These are phyloP conservation scores for Clathrospora elynae DNA, from an alignment of 2,329 filamentous ascomycete species.

Conservation along the genomic window DNA sequence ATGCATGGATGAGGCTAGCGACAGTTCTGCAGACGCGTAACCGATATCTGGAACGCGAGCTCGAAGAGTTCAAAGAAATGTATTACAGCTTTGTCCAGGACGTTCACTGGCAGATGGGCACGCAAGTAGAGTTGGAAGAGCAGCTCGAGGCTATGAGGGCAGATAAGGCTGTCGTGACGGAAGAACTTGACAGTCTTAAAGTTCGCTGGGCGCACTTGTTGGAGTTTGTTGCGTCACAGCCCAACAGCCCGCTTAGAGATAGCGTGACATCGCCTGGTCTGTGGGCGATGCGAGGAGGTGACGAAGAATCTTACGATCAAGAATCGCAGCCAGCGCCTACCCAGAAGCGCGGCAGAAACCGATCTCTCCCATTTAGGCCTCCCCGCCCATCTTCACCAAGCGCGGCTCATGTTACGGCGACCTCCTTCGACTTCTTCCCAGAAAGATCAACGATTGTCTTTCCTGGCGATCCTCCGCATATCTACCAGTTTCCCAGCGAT, in stretches of 20 bases:
- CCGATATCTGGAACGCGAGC: conserved; percentile 10
- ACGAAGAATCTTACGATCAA: no score
- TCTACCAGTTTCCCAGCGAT: conserved; percentile 19
- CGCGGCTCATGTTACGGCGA: not conserved
- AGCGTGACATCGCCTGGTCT: not conserved
- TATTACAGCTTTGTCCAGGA: conserved; percentile 7
- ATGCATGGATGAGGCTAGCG: conserved; percentile 8
- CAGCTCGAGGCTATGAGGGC: not conserved
- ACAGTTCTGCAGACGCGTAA: conserved; percentile 8
- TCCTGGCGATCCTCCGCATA: conserved; percentile 3
- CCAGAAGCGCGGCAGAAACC: not conserved
- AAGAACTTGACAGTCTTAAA: not conserved
- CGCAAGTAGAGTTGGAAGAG: conserved; percentile 8
- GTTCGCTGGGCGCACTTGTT: not conserved
- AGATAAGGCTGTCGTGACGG: conserved; percentile 5
- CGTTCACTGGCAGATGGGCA: conserved; percentile 12
- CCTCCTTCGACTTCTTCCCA: not conserved
- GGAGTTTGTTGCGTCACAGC: not conserved
- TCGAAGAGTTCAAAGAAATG: conserved; percentile 8
- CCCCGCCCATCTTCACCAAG: no score
- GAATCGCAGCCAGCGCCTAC: not conserved
- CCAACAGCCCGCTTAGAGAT: not conserved
- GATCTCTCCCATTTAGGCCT: not conserved
- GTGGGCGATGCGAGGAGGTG: not conserved
- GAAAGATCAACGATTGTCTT: conserved; percentile 1